Conservation (phyloP, 2,329 filamentous ascomycete genomes). For the Fusarium sacchari region DNA sequence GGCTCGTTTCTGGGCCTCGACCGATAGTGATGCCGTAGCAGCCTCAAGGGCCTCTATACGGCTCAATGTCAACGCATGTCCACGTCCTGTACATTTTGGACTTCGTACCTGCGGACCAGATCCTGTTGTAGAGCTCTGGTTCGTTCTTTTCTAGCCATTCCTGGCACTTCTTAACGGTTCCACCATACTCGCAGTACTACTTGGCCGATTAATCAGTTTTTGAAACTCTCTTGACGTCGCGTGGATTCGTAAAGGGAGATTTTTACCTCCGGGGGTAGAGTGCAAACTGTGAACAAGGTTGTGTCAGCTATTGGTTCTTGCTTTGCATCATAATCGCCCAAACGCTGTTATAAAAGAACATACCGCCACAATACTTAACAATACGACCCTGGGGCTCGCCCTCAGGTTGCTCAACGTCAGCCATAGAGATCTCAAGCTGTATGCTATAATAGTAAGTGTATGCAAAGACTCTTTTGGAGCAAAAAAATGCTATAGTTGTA, state of each 20-base stretch:
- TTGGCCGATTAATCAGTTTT: slow-evolving; percentile 44
- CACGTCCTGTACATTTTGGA: neutral
- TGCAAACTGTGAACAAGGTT: slow-evolving; percentile 62
- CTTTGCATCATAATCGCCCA: slow-evolving; percentile 7
- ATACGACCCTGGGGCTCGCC: slow-evolving; percentile 62
- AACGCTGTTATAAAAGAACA: slow-evolving; percentile 41
- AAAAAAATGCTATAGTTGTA: slow-evolving; percentile 34
- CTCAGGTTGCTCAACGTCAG: slow-evolving; percentile 62
- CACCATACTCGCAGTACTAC: slow-evolving; percentile 99
- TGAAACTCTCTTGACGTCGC: slow-evolving; percentile 7
- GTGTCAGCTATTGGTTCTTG: slow-evolving; percentile 23
- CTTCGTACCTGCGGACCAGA: slow-evolving; percentile 85
- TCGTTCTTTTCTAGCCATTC: slow-evolving; percentile 89
- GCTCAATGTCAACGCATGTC: slow-evolving; percentile 8
- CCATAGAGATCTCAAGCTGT: slow-evolving; percentile 53
- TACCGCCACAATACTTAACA: slow-evolving; percentile 69
- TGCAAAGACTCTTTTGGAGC: slow-evolving; percentile 11
- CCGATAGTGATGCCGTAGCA: slow-evolving; percentile 84
- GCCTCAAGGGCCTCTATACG: slow-evolving; percentile 79
- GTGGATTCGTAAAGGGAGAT: slow-evolving; percentile 6
- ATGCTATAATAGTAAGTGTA: neutral
- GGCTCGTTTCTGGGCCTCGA: slow-evolving; percentile 93
- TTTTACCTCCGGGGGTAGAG: slow-evolving; percentile 71
- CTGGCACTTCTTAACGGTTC: slow-evolving; percentile 94
- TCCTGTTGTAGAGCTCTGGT: slow-evolving; percentile 75